Percentiles rank a stretch among this genome's conserved stretches.
Conservation (phyloP, 805 yeast species). For the Saturnispora saitoi region DNA sequence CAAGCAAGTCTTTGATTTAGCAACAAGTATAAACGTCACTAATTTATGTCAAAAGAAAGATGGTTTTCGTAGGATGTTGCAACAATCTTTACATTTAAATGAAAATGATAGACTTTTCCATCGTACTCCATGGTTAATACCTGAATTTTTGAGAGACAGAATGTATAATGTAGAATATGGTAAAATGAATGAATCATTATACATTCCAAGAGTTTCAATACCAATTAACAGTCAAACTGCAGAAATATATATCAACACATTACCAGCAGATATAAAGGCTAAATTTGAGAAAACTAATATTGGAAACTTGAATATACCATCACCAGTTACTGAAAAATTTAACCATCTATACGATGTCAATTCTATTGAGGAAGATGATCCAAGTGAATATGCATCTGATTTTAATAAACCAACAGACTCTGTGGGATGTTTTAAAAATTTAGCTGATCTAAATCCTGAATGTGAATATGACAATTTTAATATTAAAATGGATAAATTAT, state of each 20-base stretch:
- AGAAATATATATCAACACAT: conserved; percentile 32
- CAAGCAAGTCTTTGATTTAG: conserved; percentile 32
- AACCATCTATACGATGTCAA: background rate
- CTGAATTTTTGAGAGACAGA: conserved; percentile 38
- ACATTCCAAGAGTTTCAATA: conserved; percentile 53
- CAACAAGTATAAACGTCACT: conserved; percentile 53
- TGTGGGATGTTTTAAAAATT: conserved; percentile 9
- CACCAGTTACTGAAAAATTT: background rate
- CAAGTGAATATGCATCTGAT: conserved; percentile 2
- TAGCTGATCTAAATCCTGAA: conserved; percentile 28
- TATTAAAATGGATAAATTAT: conserved; percentile 44
- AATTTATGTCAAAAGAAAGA: conserved; percentile 49
- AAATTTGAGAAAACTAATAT: conserved; percentile 7
- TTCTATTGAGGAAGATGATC: conserved; percentile 7
- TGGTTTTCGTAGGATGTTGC: conserved; percentile 35
- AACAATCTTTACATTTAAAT: conserved; percentile 59
- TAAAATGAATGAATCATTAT: conserved; percentile 47
- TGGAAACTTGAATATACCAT: background rate
- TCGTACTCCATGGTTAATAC: conserved; percentile 64
- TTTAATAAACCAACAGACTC: conserved; percentile 6
- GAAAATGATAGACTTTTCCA: conserved; percentile 79
- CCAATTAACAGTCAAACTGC: conserved; percentile 48
- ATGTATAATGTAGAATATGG: conserved; percentile 43
- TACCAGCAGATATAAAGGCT: conserved; percentile 20
- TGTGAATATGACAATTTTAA: conserved; percentile 49